Evolutionary conservation across 169 alveolate genomes (phyloP), one percentile per base, ranked within the genome.

Genomic region (Perkinsus olseni): DNA sequence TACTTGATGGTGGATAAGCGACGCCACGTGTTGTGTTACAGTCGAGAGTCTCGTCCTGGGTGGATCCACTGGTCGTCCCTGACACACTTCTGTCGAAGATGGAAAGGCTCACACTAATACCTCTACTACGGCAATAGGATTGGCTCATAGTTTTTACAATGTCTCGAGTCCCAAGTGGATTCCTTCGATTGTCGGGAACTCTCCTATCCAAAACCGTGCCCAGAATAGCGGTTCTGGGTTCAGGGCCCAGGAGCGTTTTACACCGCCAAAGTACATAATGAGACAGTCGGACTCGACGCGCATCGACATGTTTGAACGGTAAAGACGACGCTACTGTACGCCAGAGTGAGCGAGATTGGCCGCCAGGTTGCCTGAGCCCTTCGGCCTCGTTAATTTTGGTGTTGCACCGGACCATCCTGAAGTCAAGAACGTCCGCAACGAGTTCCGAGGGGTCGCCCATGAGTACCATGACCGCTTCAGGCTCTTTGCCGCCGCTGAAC

Each of bases 391-490:
- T 38, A 92, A 97, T 50, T 96, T 94, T 74, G 98, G 98, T 36
- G 97, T 96, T 1, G 98, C 98, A 1, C 97, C 98, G 34, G 98
- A 96, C 93, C 97, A 96, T 39, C 95, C 94, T 0, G 97, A 94
- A 38, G 96, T 96, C 93, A 96, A 96, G 91, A 94, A 93, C 28
- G 95, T 96, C 36, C 94, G 91, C n/a, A 92, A 94, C 39, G 97
- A 96, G 92, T 96, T 95, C 92, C 94, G 94, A 10, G 95, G 74
- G 48, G 96, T 96, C 3, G 93, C 94, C 0, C 45, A 92, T 51
- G 37, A 38, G 37, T 93, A 38, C 0, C 92, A 94, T 0, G 91
- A 94, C 74, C 45, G 91, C 39, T 93, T 95, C 92, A 3, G 45
- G 28, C 38, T n/a, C 13, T 91, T n/a, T 91, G 36, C 39, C n/a